Evolutionary conservation across 1,284 basidiomycete genomes (phyloP).

Genomic region (Naganishia albida): DNA sequence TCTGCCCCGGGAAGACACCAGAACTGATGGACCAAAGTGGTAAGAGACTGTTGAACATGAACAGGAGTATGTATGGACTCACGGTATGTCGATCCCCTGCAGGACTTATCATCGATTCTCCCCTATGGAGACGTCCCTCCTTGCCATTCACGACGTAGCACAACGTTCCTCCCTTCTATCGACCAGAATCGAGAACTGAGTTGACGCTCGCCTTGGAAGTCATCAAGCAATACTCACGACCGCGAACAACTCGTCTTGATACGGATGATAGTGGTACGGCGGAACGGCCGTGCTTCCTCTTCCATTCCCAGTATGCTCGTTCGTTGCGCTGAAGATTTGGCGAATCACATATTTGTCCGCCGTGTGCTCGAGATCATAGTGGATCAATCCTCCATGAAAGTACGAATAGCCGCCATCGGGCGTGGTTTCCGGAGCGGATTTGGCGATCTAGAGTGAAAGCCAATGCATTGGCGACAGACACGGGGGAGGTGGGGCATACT

Average conservation of each 20-base stretch:
- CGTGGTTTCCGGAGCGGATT: background rate
- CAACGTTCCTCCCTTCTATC: constrained; percentile 40
- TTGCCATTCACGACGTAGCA: constrained; percentile 49
- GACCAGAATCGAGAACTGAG: background rate
- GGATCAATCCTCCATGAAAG: constrained; percentile 39
- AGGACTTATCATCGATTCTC: constrained; percentile 43
- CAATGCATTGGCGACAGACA: background rate
- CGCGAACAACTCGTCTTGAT: constrained; percentile 46
- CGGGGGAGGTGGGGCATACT: background rate
- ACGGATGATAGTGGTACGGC: constrained; percentile 47
- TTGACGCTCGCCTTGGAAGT: background rate
- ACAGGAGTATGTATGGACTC: background rate
- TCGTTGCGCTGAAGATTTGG: constrained; percentile 44
- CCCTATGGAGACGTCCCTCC: constrained; percentile 42
- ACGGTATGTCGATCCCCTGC: constrained; percentile 44
- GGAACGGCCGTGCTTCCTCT: constrained; percentile 44
- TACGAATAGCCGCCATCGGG: constrained; percentile 33
- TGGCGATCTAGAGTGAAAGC: background rate
- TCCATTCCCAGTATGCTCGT: constrained; percentile 42
- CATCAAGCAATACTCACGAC: constrained; percentile 38
- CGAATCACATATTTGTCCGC: constrained; percentile 38
- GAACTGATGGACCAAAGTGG: constrained; percentile 34
- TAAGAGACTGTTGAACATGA: background rate
- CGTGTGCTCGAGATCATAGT: constrained; percentile 20
- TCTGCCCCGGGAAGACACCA: constrained; percentile 41